Evolutionary conservation across 257 asterid genomes (phyloP).

Genomic region (Coffea eugenioides): DNA sequence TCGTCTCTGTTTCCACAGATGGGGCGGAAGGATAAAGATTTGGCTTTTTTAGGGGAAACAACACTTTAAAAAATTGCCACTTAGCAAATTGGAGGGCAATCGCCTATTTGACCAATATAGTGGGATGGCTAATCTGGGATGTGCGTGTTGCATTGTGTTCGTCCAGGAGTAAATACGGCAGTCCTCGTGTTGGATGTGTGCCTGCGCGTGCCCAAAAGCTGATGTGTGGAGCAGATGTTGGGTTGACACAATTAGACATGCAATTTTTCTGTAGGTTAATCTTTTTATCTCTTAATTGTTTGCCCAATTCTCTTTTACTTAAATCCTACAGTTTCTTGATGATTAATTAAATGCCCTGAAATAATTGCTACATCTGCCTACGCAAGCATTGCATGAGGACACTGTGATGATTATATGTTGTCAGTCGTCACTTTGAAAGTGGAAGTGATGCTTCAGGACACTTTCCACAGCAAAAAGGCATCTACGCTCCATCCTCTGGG

Average conservation of each 20-base stretch:
- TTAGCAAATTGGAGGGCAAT: background rate
- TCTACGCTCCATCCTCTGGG: background rate
- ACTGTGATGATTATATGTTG: background rate
- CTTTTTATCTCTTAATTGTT: background rate
- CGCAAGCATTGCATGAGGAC: background rate
- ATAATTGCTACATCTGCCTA: background rate
- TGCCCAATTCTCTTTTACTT: background rate
- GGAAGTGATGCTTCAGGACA: background rate
- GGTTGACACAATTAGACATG: background rate
- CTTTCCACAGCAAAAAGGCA: background rate
- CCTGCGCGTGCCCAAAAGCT: slow-evolving; percentile 4
- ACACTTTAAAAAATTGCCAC: background rate
- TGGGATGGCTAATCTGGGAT: background rate
- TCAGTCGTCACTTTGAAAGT: background rate
- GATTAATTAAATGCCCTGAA: too few species aligned
- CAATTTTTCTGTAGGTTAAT: background rate
- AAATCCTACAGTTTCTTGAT: too few species aligned
- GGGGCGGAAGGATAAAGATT: background rate
- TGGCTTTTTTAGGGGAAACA: background rate
- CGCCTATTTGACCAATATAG: background rate
- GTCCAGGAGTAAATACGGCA: background rate
- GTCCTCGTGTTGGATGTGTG: slow-evolving; percentile 15
- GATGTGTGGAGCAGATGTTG: background rate
- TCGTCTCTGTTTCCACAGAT: background rate
- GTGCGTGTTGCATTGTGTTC: slow-evolving; percentile 11